These are phyloP conservation scores for Zymoseptoria ardabiliae DNA, from an alignment of 2,329 filamentous ascomycete species.

Conservation along the genomic window DNA sequence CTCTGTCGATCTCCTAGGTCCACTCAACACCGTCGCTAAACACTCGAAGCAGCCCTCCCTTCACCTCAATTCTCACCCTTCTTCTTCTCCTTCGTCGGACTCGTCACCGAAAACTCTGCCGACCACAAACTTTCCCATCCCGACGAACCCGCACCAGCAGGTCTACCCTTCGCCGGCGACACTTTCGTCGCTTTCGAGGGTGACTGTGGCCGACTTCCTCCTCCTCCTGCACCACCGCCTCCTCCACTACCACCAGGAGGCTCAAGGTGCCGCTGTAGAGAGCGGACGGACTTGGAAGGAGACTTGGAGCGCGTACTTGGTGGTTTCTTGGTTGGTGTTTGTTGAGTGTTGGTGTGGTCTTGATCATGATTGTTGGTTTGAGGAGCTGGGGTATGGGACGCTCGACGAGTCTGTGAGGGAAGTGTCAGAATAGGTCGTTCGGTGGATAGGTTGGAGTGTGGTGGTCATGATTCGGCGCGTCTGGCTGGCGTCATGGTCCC, in stretches of 20 bases:
- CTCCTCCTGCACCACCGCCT: neutral
- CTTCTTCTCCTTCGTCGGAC: conserved; percentile 25
- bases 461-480: neutral
- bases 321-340: neutral
- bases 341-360: neutral
- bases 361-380: no score
- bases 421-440: neutral
- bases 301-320: conserved; percentile 21
- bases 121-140: conserved; percentile 28
- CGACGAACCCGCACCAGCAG: conserved; percentile 9
- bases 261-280: conserved; percentile 26
- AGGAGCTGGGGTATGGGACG: neutral
- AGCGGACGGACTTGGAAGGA: conserved; percentile 26
- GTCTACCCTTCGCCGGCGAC: conserved; percentile 11
- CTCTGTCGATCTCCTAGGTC: neutral
- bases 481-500: neutral
- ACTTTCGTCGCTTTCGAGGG: conserved; percentile 10
- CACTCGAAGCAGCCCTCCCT: neutral
- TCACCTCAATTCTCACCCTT: conserved; percentile 6
- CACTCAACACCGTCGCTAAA: neutral
- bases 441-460: neutral
- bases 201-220: conserved; percentile 1
- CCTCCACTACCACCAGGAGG: neutral
- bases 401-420: neutral
- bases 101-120: conserved; percentile 27